phyloP scores from a whole-genome alignment of 2,329 filamentous ascomycete species.

The Epichloe baconii region DNA sequence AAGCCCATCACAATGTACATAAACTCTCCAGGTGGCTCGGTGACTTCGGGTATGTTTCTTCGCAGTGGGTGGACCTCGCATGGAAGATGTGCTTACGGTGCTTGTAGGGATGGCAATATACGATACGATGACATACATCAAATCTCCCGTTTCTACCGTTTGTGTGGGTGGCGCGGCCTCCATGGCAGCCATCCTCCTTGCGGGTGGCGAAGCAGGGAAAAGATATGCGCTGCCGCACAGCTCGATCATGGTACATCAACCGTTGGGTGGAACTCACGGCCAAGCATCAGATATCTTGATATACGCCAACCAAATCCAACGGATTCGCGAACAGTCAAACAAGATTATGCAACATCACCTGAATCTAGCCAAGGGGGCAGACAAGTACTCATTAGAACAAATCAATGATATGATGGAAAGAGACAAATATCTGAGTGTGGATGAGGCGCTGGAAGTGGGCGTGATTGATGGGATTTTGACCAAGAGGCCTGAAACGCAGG shows the following conservation, averaged over 20 bases:
- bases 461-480: slow-evolving; percentile 84
- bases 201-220: slow-evolving; percentile 73
- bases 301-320: slow-evolving; percentile 90
- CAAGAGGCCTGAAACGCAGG: slow-evolving; percentile 35
- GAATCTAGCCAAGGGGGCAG: slow-evolving; percentile 59
- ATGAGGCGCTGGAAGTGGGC: slow-evolving; percentile 79
- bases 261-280: slow-evolving; percentile 58
- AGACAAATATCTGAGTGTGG: slow-evolving; percentile 83
- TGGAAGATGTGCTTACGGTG: neutral
- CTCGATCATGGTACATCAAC: slow-evolving; percentile 95
- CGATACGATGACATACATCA: slow-evolving; percentile 97
- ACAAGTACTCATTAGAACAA: slow-evolving; percentile 67
- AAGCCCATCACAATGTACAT: slow-evolving; percentile 98
- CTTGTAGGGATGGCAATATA: slow-evolving; percentile 66
- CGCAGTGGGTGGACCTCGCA: neutral
- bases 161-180: slow-evolving; percentile 89
- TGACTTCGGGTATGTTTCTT: slow-evolving; percentile 47
- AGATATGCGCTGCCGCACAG: slow-evolving; percentile 85
- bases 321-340: slow-evolving; percentile 75
- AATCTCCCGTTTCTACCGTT: slow-evolving; percentile 83
- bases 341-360: slow-evolving; percentile 79
- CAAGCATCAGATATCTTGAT: slow-evolving; percentile 79
- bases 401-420: slow-evolving; percentile 94
- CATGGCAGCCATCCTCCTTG: slow-evolving; percentile 84
- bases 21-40: slow-evolving; percentile 87